These are phyloP conservation scores for Plasmopara viticola DNA, from an alignment of 352 stramenopile genomes.

Conservation along the genomic window DNA sequence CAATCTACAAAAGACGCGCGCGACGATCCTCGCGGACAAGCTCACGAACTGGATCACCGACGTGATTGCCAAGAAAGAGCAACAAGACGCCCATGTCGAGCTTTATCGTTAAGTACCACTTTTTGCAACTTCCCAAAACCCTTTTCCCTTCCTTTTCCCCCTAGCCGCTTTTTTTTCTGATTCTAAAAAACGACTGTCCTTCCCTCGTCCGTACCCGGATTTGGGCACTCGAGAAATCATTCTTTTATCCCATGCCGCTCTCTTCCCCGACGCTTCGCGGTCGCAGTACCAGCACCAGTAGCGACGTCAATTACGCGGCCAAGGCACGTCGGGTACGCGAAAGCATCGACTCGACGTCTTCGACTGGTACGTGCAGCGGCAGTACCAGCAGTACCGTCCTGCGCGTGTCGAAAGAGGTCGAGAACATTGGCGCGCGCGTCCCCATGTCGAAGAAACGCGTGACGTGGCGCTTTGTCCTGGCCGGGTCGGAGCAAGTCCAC, in stretches of 20 bases:
- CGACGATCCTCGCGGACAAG: conserved; percentile 28
- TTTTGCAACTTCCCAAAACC: not conserved
- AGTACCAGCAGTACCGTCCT: conserved; percentile 37
- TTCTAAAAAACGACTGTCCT: not conserved
- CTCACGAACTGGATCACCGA: conserved; percentile 41
- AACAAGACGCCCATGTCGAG: conserved; percentile 7
- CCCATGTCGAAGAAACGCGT: conserved; percentile 81
- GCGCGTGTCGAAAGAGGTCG: conserved; percentile 60
- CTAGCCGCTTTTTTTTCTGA: not conserved
- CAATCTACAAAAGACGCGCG: conserved; percentile 77
- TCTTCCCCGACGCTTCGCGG: conserved; percentile 30
- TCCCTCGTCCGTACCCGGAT: too few relatives aligned
- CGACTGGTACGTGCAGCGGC: conserved; percentile 10
- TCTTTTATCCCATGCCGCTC: conserved; percentile 30
- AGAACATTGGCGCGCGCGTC: conserved; percentile 80
- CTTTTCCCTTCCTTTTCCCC: not conserved
- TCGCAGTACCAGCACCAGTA: conserved; percentile 15
- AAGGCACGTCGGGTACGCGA: conserved; percentile 27
- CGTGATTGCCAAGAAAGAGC: conserved; percentile 14
- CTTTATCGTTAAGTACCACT: conserved; percentile 11
- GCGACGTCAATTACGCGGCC: conserved; percentile 11
- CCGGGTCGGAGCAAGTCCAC: conserved; percentile 67
- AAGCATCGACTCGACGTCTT: conserved; percentile 27
- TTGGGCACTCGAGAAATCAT: conserved; percentile 5
- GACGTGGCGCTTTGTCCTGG: conserved; percentile 80